Base-by-base conservation (phyloP, 345 rosid species). In the Noccaea bulbosa region DNA sequence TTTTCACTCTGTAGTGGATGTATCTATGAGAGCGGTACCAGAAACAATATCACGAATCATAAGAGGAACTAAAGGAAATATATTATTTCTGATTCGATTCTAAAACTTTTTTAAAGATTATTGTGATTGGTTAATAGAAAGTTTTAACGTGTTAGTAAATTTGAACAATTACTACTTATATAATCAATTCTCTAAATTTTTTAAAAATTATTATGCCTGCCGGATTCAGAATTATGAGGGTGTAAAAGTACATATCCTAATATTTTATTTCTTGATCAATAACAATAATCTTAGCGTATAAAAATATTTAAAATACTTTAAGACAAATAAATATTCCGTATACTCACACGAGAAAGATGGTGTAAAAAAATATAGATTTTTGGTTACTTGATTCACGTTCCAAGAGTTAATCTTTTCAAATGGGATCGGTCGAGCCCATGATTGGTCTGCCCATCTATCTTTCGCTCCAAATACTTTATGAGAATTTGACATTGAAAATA, bases 351-450 rank as follows among this genome's bases (percentile, higher is more conserved):
- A 38, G 62, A 53, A 41, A 67, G 11, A 53, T 53, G 43, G 33
- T 33, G 32, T 16, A 16, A 27, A 37, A 37, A 66, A 40, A 34
- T 41, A 30, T 41, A 16, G 4, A 67, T 20, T 20, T 20, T 2
- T 20, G 22, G 51, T 41, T 11, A 53, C 43, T 40, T 67, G 43
- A 67, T 40, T 53, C 62, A 53, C 51, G 62, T 53, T 52, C 41
- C 8, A 66, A 41, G 61, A 40, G 61, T 40, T 61, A 52, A 39
- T 17, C 24, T 51, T 66, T 39, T 51, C 27, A 39, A 30, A 52
- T 39, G 17, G 39, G 67, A 62, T 62, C 27, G 34, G 40, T 24
- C 40, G 30, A 27, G 32, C 50, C 49, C 70, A 66, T 52, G 6
- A 64, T 20, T 38, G 56, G 56, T 63, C 37, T 33, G 8, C 14